Base-by-base conservation (phyloP, 257 asterid genomes). In the Capsicum baccatum region DNA sequence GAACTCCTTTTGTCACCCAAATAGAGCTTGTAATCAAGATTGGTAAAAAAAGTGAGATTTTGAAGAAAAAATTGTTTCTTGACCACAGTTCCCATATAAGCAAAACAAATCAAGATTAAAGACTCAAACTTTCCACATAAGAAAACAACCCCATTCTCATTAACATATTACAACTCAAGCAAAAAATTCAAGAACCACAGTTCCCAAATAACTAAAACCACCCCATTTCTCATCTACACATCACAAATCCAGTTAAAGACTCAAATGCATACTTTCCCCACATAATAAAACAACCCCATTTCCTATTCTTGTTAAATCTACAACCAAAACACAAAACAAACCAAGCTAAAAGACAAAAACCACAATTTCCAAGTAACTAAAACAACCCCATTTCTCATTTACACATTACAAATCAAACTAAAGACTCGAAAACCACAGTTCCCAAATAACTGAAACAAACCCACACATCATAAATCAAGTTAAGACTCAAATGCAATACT, bases 1-100 rank as follows among this genome's bases (percentile, higher is more conserved):
- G 84, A 82, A 83, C 80, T 85, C 86, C 84, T 88, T 44, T 85
- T 52, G 58, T 71, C 3, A 52, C 87, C 87, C 68, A 87, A 84
- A 83, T 85, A 64, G 79, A 91, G 94, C 80, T 86, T 89, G 39
- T 67, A 54, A 74, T 87, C 90, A 58, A 93, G 88, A 85, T 85
- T 88, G 48, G 90, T 26, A 52, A 56, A 88, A 35, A 74, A 87
- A 84, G 62, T 84, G 67, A 21, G 90, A 85, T 83, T 89, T 90
- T 90, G 85, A 86, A 83, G 85, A 83, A 19, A 17, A 58, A 81
- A 84, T 81, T 88, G 88, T 50, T 76, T 52, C 81, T 76, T 76
- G 62, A 76, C 48, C 26, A 70, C 33, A 26, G 33, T 26, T 26
- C 33, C 33, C 33, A 26, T 26, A 26, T 26, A 26, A 26, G 33